Evolutionary conservation across 2,329 filamentous ascomycete species (phyloP).

Genomic region (Raffaelea albimanens): DNA sequence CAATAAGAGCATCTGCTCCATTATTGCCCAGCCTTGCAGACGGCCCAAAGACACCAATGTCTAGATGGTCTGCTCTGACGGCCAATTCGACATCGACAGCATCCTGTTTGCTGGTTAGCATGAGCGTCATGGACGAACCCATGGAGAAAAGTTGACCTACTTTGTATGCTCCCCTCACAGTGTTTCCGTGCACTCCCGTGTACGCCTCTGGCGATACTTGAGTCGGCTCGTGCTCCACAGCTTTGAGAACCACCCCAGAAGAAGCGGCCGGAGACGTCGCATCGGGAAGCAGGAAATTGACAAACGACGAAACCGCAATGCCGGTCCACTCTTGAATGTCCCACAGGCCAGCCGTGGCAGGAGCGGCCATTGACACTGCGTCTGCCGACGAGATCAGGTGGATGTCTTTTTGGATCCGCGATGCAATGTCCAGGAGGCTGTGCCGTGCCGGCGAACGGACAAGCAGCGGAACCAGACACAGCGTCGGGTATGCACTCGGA

Average conservation of each 20-base stretch:
- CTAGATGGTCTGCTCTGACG: conserved; percentile 7
- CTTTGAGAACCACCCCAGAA: too few relatives aligned
- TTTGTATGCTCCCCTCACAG: conserved; percentile 19
- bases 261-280: too few relatives aligned
- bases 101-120: conserved; percentile 8
- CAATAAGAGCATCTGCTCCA: not conserved
- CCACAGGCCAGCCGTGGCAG: conserved; percentile 52
- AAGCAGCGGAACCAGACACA: conserved; percentile 68
- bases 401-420: conserved; percentile 58
- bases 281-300: conserved; percentile 64
- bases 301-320: conserved; percentile 58
- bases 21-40: conserved; percentile 1
- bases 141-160: not conserved
- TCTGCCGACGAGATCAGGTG: conserved; percentile 44
- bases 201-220: too few relatives aligned
- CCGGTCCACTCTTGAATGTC: conserved; percentile 72
- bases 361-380: conserved; percentile 23
- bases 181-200: conserved; percentile 16
- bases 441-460: conserved; percentile 29
- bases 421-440: conserved; percentile 41
- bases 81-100: conserved; percentile 15
- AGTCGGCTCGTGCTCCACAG: too few relatives aligned
- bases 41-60: conserved; percentile 16
- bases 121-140: not conserved
- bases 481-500: conserved; percentile 53